phyloP scores from a whole-genome alignment of 75 land plant species.

The Pinus taeda region DNA sequence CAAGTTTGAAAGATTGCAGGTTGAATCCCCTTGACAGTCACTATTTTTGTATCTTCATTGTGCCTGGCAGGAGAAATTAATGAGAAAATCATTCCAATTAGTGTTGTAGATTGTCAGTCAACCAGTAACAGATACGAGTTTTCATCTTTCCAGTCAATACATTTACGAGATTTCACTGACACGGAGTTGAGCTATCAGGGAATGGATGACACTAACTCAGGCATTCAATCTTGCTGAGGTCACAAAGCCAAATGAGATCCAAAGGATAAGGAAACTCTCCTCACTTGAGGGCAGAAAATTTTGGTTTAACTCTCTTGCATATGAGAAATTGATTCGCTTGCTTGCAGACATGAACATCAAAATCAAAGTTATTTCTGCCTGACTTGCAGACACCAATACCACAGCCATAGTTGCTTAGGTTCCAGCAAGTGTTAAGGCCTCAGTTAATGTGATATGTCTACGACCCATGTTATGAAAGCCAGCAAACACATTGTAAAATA shows the following conservation, averaged over 20 bases:
- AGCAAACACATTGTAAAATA: neutral
- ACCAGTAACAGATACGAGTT: neutral
- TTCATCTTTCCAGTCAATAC: neutral
- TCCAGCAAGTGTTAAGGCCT: neutral
- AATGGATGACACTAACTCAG: neutral
- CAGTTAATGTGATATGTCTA: neutral
- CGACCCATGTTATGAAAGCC: neutral
- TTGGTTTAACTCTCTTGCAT: no score
- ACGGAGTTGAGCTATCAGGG: neutral
- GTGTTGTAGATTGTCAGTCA: no score
- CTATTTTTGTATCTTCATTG: no score
- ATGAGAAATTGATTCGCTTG: neutral
- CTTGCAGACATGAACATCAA: neutral
- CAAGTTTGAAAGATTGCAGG: no score
- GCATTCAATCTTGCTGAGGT: neutral
- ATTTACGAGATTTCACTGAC: neutral
- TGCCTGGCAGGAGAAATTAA: no score
- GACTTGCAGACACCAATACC: conserved; percentile 1
- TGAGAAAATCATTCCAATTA: no score
- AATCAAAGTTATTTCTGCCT: neutral
- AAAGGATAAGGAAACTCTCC: no score
- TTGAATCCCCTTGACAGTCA: no score
- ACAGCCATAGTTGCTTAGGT: neutral
- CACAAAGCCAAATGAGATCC: neutral
- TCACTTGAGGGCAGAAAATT: no score